Base-by-base conservation (phyloP, 2,329 filamentous ascomycete species). In the Lachnellula occidentalis region DNA sequence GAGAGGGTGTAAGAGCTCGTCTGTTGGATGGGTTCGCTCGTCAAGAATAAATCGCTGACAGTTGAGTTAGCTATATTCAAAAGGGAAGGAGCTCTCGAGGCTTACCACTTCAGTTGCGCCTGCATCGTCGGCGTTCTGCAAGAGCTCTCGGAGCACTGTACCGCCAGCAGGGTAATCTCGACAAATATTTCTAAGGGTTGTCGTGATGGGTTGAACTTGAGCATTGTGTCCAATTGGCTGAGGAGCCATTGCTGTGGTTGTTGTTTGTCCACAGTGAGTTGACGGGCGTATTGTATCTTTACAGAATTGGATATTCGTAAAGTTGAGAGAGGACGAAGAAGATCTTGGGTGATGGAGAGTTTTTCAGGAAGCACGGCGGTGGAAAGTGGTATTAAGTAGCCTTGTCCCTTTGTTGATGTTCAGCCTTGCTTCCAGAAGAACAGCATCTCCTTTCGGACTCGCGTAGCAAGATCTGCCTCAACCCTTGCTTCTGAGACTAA, bases 41-140 rank as follows among this genome's bases (percentile, higher is more conserved):
- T 71, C 69, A 17, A 71, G 65, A 6, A 60, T 14, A 42, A 66
- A 64, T 39, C 48, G 63, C 64, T 66, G 31, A 8, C 27, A 8
- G 14, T 46, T 14, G 49, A 36, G 34, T 58, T 24, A 58, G 34
- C 34, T 11, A 41, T 41, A 11, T 34, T 8, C 11, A 19, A 14
- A 36, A 5, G 22, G 48, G 6, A 36, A 5, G 12, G 14, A 43
- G 24, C 17, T n/a, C 14, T 27, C 27, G 45, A 43, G 14, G 24
- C 59, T 36, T 61, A 66, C 64, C 63, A 96, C 92, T 58, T 85
- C 90, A 17, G 85, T 89, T 50, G 92, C 92, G 66, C 90, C 87
- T 31, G 94, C 94, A 75, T 99, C 94, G 64, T 94, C 92, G 19
- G 94, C 94, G 70, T 99, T 99, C 68, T 97, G 94, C 45, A 99